phyloP scores from a whole-genome alignment of 805 yeast genomes.

The Candida yuanshanica region DNA sequence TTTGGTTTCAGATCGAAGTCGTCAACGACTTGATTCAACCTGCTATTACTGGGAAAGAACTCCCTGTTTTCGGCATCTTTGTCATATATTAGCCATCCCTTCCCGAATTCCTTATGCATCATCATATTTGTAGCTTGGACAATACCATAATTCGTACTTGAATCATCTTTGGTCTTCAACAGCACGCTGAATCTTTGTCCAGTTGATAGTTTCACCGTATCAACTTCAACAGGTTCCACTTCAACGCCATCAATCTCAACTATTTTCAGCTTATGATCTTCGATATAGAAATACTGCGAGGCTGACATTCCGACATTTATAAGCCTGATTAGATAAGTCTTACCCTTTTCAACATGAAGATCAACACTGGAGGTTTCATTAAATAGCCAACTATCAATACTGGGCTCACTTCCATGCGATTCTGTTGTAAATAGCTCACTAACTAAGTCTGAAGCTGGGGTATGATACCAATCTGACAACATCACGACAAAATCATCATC shows the following conservation, averaged over 20 bases:
- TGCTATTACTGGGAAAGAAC: slow-evolving; percentile 20
- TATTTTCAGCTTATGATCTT: slow-evolving; percentile 46
- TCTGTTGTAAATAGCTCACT: slow-evolving; percentile 34
- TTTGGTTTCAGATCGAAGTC: slow-evolving; percentile 31
- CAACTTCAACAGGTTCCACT: slow-evolving; percentile 43
- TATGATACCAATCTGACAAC: slow-evolving; percentile 46
- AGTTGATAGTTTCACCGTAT: slow-evolving; percentile 50
- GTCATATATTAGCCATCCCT: slow-evolving; percentile 49
- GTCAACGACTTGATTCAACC: slow-evolving; percentile 24
- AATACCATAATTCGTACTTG: slow-evolving; percentile 37
- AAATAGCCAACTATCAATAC: slow-evolving; percentile 39
- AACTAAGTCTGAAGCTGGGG: slow-evolving; percentile 30
- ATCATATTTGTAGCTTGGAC: slow-evolving; percentile 53
- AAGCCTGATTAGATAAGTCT: slow-evolving; percentile 43
- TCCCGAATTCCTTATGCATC: slow-evolving; percentile 62
- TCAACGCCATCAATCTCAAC: slow-evolving; percentile 57
- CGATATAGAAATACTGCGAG: slow-evolving; percentile 48
- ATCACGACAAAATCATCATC: slow-evolving; percentile 42
- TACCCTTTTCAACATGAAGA: slow-evolving; percentile 36
- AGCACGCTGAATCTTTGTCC: slow-evolving; percentile 75
- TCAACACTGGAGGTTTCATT: slow-evolving; percentile 43
- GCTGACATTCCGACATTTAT: slow-evolving; percentile 54
- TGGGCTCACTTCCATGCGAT: slow-evolving; percentile 43
- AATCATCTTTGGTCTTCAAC: slow-evolving; percentile 42
- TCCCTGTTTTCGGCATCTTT: slow-evolving; percentile 25